Conservation (phyloP, 1,284 basidiomycete genomes). For the Trichosporon sp. region DNA sequence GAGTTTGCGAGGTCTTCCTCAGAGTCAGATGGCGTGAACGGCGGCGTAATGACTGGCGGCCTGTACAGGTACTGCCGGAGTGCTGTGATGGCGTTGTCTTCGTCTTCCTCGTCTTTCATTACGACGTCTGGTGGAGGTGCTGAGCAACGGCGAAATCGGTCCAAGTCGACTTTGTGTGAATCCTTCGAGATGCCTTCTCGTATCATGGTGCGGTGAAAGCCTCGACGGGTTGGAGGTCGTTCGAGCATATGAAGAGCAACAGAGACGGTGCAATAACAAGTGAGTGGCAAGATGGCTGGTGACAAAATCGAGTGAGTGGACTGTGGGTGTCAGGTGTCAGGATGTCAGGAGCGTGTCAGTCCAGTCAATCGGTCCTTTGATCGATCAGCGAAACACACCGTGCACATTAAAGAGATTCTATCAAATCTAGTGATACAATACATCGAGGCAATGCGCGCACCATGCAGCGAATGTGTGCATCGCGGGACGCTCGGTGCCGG, state of each 20-base stretch:
- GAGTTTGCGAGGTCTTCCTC: neutral
- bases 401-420: constrained; percentile 5
- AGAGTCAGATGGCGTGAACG: neutral
- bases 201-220: neutral
- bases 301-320: constrained; percentile 15
- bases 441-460: neutral
- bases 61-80: constrained; percentile 11
- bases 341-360: neutral
- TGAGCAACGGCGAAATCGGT: constrained; percentile 7
- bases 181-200: neutral
- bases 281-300: constrained; percentile 8
- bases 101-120: constrained; percentile 12
- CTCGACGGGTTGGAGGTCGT: constrained; percentile 10
- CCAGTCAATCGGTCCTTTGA: constrained; percentile 16
- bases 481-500: neutral
- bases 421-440: constrained; percentile 14
- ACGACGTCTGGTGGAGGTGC: constrained; percentile 16
- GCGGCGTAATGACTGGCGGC: neutral
- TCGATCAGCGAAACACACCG: constrained; percentile 13
- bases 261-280: neutral
- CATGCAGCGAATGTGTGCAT: neutral
- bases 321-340: neutral
- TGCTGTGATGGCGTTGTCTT: neutral
- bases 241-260: constrained; percentile 13
- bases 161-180: neutral